Evolutionary conservation across 768 basidiomycete species (phyloP).

Genomic region (Podaxis sp.): DNA sequence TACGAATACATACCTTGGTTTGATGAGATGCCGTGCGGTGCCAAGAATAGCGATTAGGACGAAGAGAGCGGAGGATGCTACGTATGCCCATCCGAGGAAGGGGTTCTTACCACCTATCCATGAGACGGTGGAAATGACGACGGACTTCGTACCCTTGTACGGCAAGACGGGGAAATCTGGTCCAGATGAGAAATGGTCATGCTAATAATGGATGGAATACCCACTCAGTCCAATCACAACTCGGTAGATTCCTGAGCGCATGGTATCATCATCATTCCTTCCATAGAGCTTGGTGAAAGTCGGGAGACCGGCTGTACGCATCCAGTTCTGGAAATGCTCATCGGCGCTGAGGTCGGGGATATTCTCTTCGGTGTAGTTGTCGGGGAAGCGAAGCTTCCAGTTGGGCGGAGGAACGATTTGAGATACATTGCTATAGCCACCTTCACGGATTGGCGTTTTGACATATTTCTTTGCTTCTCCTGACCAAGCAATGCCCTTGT

Average conservation of each 20-base stretch:
- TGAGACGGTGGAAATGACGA: constrained; percentile 95
- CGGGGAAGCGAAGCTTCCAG: constrained; percentile 74
- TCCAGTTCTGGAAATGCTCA: constrained; percentile 99
- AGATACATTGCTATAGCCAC: constrained; percentile 55
- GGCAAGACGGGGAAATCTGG: constrained; percentile 89
- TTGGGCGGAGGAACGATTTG: constrained; percentile 91
- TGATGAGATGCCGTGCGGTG: constrained; percentile 89
- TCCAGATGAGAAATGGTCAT: constrained; percentile 15
- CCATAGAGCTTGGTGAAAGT: constrained; percentile 96
- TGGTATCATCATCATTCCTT: constrained; percentile 76
- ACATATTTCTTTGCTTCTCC: constrained; percentile 92
- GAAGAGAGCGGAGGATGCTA: constrained; percentile 85
- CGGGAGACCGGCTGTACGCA: constrained; percentile 95
- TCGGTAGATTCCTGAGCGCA: constrained; percentile 73
- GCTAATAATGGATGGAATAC: constrained; percentile 30
- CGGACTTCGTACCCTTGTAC: constrained; percentile 93
- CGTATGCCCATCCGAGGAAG: constrained; percentile 98
- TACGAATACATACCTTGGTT: constrained; percentile 66
- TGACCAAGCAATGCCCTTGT: constrained; percentile 90
- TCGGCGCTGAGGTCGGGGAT: constrained; percentile 73
- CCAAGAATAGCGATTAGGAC: constrained; percentile 85
- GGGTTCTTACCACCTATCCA: constrained; percentile 99
- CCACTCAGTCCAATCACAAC: constrained; percentile 80
- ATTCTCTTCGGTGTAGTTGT: constrained; percentile 63
- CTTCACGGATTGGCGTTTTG: constrained; percentile 42